phyloP scores from a whole-genome alignment of 768 basidiomycete genomes.

The Lentinula aciculospora region DNA sequence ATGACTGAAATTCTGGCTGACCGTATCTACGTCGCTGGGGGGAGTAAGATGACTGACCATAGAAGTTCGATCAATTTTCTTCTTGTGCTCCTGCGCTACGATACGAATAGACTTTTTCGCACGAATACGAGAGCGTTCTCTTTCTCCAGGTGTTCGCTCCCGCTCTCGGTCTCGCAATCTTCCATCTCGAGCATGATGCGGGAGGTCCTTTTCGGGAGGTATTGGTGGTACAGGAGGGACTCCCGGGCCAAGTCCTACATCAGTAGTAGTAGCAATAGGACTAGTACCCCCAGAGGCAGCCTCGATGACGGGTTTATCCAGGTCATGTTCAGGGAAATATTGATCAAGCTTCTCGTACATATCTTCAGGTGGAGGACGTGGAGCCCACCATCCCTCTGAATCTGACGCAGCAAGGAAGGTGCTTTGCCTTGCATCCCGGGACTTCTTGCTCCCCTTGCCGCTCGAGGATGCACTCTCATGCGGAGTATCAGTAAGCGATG shows the following conservation, averaged over 20 bases:
- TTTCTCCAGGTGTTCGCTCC: background rate
- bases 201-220: slow-evolving; percentile 18
- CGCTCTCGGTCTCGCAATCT: background rate
- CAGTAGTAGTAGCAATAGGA: slow-evolving; percentile 58
- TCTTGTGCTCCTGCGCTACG: slow-evolving; percentile 86
- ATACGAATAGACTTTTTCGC: slow-evolving; percentile 90
- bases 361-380: slow-evolving; percentile 86
- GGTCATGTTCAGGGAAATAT: slow-evolving; percentile 94
- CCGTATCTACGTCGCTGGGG: background rate
- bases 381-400: slow-evolving; percentile 76
- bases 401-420: slow-evolving; percentile 42
- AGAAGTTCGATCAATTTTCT: slow-evolving; percentile 64
- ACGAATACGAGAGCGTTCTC: slow-evolving; percentile 40
- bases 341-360: slow-evolving; percentile 90
- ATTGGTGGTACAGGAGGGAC: slow-evolving; percentile 32
- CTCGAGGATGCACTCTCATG: slow-evolving; percentile 16
- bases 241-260: slow-evolving; percentile 12
- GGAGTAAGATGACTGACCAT: slow-evolving; percentile 30
- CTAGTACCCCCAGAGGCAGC: slow-evolving; percentile 75
- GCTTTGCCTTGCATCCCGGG: slow-evolving; percentile 29
- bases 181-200: background rate
- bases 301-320: slow-evolving; percentile 95
- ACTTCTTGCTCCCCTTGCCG: slow-evolving; percentile 20
- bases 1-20: slow-evolving; percentile 27
- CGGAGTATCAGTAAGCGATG: slow-evolving; percentile 12